Conservation (phyloP, 192 early-diverging fungal genomes). For the Backusella luteola region DNA sequence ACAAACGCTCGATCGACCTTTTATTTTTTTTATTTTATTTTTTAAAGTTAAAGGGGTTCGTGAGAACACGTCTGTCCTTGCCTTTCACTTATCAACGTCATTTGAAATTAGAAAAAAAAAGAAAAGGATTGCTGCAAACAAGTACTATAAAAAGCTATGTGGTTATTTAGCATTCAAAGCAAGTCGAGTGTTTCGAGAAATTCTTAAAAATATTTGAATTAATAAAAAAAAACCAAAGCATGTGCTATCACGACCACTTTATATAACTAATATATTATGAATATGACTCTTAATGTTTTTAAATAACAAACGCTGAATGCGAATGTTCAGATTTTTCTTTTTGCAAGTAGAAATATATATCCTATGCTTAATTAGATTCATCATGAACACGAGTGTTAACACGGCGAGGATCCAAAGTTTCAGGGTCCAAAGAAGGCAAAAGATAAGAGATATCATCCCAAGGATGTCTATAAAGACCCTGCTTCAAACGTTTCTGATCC, state of each 20-base stretch:
- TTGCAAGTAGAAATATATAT: not conserved
- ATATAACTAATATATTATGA: not conserved
- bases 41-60: too few species aligned
- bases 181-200: not conserved
- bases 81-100: too few species aligned
- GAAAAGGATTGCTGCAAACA: too few species aligned
- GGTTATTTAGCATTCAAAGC: not conserved
- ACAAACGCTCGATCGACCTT: too few species aligned
- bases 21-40: too few species aligned
- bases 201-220: not conserved
- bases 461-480: slow-evolving; percentile 96
- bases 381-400: slow-evolving; percentile 28
- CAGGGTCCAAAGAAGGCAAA: slow-evolving; percentile 41
- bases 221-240: not conserved
- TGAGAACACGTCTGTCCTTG: too few species aligned
- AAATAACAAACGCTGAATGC: not conserved
- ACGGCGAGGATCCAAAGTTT: slow-evolving; percentile 40
- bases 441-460: slow-evolving; percentile 96
- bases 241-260: not conserved
- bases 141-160: not conserved
- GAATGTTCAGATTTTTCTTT: not conserved
- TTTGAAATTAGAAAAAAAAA: too few species aligned
- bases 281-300: not conserved
- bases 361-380: slow-evolving; percentile 3
- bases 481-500: slow-evolving; percentile 98